Evolutionary conservation across 148 eudicot species (phyloP).

Genomic region (Amaranthus cruentus): DNA sequence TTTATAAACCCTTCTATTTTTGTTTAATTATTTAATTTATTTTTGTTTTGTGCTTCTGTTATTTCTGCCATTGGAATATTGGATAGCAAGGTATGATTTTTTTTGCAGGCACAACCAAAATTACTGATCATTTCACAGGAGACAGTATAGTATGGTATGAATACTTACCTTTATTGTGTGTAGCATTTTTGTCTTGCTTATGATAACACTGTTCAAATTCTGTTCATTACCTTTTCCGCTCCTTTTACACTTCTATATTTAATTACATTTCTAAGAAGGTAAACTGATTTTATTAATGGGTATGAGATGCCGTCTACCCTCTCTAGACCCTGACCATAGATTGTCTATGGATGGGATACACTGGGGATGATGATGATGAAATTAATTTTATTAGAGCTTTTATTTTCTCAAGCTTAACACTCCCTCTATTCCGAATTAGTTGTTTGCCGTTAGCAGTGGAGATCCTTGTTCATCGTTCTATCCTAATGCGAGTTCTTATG

Average conservation of each 20-base stretch:
- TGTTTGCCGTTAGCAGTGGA: too few relatives aligned
- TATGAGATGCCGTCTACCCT: too few relatives aligned
- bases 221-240: constrained; percentile 10
- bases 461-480: too few relatives aligned
- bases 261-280: not conserved
- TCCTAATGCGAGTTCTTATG: too few relatives aligned
- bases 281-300: not conserved
- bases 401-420: too few relatives aligned
- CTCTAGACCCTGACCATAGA: too few relatives aligned
- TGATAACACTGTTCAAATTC: constrained; percentile 22
- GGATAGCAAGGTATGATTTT: constrained; percentile 23
- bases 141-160: constrained; percentile 29
- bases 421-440: too few relatives aligned
- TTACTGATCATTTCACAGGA: constrained; percentile 31
- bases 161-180: constrained; percentile 20
- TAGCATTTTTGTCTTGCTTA: constrained; percentile 23
- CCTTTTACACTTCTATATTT: not conserved
- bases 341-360: too few relatives aligned
- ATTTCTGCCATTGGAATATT: constrained; percentile 27
- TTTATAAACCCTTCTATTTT: not conserved
- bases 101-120: constrained; percentile 27
- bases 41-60: not conserved
- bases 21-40: not conserved
- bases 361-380: too few relatives aligned
- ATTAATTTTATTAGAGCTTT: not conserved